A percentile compares a stretch with the other conserved stretches of the same genome.
These are phyloP conservation scores for Luvunga scandens DNA, from an alignment of 345 rosid genomes.

Conservation along the genomic window DNA sequence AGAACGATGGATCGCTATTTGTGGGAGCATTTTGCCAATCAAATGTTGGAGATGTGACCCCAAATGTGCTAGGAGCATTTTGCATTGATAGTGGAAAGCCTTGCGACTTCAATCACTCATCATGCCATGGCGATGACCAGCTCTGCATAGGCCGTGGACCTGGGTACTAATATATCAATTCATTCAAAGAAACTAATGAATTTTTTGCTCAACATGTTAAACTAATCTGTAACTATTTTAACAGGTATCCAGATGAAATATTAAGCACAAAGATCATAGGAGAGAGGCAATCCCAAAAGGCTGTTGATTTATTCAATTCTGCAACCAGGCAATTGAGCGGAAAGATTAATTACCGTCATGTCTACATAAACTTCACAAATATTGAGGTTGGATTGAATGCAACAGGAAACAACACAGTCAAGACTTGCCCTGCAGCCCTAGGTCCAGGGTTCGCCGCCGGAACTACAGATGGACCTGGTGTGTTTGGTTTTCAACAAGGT, in stretches of 20 bases:
- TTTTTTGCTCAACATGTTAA: background rate
- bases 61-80: constrained; percentile 61
- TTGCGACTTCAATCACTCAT: constrained; percentile 61
- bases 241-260: constrained; percentile 55
- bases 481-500: constrained; percentile 58
- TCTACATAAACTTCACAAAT: constrained; percentile 43
- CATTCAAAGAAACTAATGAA: background rate
- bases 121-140: constrained; percentile 48
- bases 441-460: constrained; percentile 69
- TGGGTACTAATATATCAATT: constrained; percentile 28
- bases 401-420: constrained; percentile 20
- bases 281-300: constrained; percentile 48
- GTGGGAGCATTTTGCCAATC: constrained; percentile 66
- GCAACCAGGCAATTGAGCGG: constrained; percentile 35
- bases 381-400: constrained; percentile 40
- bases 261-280: constrained; percentile 53
- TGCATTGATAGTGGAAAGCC: constrained; percentile 46
- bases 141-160: constrained; percentile 64
- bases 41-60: constrained; percentile 59
- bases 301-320: constrained; percentile 37
- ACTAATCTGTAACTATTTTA: background rate
- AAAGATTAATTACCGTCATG: constrained; percentile 48
- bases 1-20: constrained; percentile 38
- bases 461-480: constrained; percentile 62
- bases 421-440: constrained; percentile 50